phyloP scores from a whole-genome alignment of 1,284 basidiomycete genomes.

The Tylopilus orsonianus region DNA sequence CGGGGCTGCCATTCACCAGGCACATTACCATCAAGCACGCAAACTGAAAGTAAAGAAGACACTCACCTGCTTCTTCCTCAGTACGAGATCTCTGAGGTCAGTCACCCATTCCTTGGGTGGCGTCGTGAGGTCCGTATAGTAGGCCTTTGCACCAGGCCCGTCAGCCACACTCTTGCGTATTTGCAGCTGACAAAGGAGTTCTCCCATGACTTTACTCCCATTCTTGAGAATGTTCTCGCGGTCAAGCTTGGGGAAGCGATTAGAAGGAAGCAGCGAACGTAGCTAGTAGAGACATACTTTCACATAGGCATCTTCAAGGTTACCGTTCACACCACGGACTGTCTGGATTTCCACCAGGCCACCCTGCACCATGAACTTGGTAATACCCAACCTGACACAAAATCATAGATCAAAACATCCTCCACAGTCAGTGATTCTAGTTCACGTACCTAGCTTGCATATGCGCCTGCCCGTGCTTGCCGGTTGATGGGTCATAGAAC shows the following conservation, averaged over 20 bases:
- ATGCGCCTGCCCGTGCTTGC: slow-evolving; percentile 89
- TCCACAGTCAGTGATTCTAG: neutral
- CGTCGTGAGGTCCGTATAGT: slow-evolving; percentile 73
- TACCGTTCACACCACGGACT: slow-evolving; percentile 53
- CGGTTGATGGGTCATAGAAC: slow-evolving; percentile 75
- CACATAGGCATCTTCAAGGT: slow-evolving; percentile 68
- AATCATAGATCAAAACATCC: neutral
- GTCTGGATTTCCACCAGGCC: slow-evolving; percentile 74
- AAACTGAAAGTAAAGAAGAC: neutral
- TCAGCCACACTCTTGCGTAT: slow-evolving; percentile 83
- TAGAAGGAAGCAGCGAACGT: neutral
- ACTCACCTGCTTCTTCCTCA: slow-evolving; percentile 77
- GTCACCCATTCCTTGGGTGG: slow-evolving; percentile 71
- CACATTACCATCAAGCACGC: neutral
- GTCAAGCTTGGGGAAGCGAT: slow-evolving; percentile 53
- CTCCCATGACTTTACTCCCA: slow-evolving; percentile 66
- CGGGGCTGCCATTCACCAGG: slow-evolving; percentile 50
- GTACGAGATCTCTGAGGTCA: slow-evolving; percentile 72
- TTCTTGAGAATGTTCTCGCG: slow-evolving; percentile 61
- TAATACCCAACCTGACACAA: slow-evolving; percentile 68
- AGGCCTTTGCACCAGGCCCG: slow-evolving; percentile 69
- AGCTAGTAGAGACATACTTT: slow-evolving; percentile 43
- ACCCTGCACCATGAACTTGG: slow-evolving; percentile 68
- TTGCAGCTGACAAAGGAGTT: slow-evolving; percentile 75
- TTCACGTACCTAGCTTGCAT: slow-evolving; percentile 76